Evolutionary conservation across 331 rosid genomes (phyloP), one percentile per base, ranked within the genome.

Genomic region (Arachis monticola): DNA sequence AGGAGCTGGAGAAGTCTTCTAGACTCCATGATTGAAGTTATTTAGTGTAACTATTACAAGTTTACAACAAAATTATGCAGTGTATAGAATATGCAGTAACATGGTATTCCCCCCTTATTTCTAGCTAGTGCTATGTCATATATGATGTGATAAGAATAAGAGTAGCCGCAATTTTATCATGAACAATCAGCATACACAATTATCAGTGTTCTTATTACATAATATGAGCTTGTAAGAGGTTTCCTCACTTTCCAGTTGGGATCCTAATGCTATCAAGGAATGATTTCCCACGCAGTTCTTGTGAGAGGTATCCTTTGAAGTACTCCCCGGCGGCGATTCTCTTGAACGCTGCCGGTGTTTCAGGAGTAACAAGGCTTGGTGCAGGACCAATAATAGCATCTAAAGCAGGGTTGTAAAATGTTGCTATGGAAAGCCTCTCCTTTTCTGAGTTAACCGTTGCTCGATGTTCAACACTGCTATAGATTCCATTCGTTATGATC

Each of bases 401-500:
- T 46, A 70, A 1, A 0, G 48, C 70, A 5, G 83, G 83, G 13
- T 13, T 60, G 61, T 59, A 74, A 45, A 78, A 77, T 22, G 82
- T 70, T 8, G 48, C 67, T 3, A 77, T 38, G 0, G 85, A 84
- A 10, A 84, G 40, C 66, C 85, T 84, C 9, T 75, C 79, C 6
- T 77, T 80, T 6, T 13, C 73, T 2, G 68, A 12, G 53, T 84
- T 81, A 41, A 84, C 83, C 0, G 67, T 74, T 5, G 79, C 83
- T 2, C 81, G 67, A 52, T 84, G 83, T 52, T 84, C 71, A 1
- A 65, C 67, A 47, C 88, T 81, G 0, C 12, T 45, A 44, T 81
- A 81, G 11, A 74, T n/a, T 31, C 79, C 83, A n/a, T 81, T 77
- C 11, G 84, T 84, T 17, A 80, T 6, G 17, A 80, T 63, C 85